A percentile compares a stretch with the other conserved stretches of the same genome.
These are phyloP conservation scores for Talaromyces amestolkiae DNA, from an alignment of 2,329 filamentous ascomycete genomes.

Conservation along the genomic window DNA sequence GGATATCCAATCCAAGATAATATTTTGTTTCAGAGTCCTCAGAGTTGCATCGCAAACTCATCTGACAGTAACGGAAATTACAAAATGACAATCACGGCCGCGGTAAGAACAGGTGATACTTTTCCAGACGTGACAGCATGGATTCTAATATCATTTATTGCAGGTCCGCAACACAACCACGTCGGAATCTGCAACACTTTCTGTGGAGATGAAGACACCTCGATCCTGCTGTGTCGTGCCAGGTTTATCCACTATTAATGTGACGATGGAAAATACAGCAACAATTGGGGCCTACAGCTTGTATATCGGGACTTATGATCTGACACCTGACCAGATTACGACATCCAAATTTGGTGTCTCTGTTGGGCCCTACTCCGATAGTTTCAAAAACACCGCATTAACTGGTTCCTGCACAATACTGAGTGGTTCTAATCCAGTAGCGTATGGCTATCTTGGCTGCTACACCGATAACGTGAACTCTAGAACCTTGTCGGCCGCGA, in stretches of 20 bases:
- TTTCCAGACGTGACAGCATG: neutral
- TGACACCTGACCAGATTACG: slow-evolving; percentile 10
- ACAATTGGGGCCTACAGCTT: slow-evolving; percentile 8
- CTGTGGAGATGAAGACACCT: slow-evolving; percentile 16
- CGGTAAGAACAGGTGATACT: slow-evolving; percentile 1
- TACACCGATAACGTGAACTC: slow-evolving; percentile 27
- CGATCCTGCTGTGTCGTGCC: slow-evolving; percentile 15
- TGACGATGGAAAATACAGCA: slow-evolving; percentile 14
- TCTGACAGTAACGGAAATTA: slow-evolving; percentile 12
- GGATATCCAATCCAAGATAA: slow-evolving; percentile 12
- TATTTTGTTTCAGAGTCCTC: slow-evolving; percentile 13
- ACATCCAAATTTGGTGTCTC: slow-evolving; percentile 17
- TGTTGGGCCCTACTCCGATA: slow-evolving; percentile 6
- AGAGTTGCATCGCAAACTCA: slow-evolving; percentile 12
- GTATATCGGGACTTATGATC: slow-evolving; percentile 16
- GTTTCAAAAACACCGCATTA: slow-evolving; percentile 14
- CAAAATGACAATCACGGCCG: slow-evolving; percentile 13
- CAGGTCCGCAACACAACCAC: slow-evolving; percentile 14
- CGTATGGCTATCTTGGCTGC: slow-evolving; percentile 27
- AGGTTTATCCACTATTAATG: slow-evolving; percentile 6
- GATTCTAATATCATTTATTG: neutral
- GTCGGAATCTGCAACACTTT: slow-evolving; percentile 1
- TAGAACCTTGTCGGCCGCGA: slow-evolving; percentile 21
- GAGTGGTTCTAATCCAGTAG: slow-evolving; percentile 6
- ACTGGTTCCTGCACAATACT: slow-evolving; percentile 15